These are phyloP conservation scores for Morella rubra DNA, from an alignment of 306 rosid genomes.

Conservation along the genomic window DNA sequence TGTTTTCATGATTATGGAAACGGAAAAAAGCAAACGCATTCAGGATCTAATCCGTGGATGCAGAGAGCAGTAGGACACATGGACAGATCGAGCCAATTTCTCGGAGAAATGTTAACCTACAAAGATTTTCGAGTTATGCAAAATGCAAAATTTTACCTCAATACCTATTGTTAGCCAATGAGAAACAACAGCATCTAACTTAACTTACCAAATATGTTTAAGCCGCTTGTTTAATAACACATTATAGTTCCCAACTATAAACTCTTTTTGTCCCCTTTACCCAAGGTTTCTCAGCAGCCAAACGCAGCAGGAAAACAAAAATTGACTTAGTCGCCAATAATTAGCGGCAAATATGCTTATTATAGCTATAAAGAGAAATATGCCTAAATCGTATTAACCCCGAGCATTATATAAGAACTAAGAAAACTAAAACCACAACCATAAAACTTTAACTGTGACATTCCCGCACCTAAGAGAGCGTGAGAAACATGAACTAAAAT, in stretches of 20 bases:
- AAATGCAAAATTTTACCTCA: not conserved
- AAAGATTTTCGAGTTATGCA: not conserved
- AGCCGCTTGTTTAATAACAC: not conserved
- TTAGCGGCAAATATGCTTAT: not conserved
- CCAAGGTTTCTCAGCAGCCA: slow-evolving; percentile 22
- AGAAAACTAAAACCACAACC: not conserved
- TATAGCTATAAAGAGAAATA: not conserved
- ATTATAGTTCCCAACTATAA: not conserved
- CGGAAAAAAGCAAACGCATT: not conserved
- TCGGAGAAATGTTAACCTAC: not conserved
- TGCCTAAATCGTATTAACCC: not conserved
- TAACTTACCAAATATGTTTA: not conserved
- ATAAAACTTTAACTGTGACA: not conserved
- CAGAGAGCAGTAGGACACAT: not conserved
- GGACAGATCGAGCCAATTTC: not conserved
- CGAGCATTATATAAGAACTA: not conserved
- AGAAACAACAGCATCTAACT: not conserved
- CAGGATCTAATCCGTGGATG: not conserved
- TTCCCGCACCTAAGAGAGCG: slow-evolving; percentile 32
- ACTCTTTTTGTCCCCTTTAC: not conserved
- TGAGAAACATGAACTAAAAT: slow-evolving; percentile 20
- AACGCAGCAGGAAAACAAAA: not conserved
- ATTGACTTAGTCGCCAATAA: not conserved
- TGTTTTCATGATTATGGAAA: slow-evolving; percentile 21
- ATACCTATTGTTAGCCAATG: not conserved